phyloP scores from a whole-genome alignment of 805 yeast genomes.

The Starmera dryadoides region DNA sequence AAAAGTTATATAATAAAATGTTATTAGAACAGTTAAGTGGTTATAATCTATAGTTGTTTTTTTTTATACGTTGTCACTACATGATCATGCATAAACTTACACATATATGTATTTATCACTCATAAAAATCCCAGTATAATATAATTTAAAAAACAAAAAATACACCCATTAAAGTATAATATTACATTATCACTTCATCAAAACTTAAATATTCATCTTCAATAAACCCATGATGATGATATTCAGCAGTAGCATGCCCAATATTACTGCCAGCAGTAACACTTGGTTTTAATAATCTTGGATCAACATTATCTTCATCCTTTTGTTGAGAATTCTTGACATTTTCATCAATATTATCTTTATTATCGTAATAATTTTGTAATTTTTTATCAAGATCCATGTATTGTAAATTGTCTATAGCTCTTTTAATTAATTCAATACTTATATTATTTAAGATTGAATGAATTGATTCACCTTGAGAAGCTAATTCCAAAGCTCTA shows the following conservation, averaged over 20 bases:
- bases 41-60: no score
- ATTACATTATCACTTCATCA: no score
- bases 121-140: neutral
- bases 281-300: neutral
- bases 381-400: conserved; percentile 10
- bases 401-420: conserved; percentile 14
- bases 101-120: no score
- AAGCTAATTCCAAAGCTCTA: conserved; percentile 13
- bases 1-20: no score
- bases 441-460: conserved; percentile 13
- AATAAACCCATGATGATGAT: no score
- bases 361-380: neutral
- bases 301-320: neutral
- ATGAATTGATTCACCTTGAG: conserved; percentile 18
- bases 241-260: no score
- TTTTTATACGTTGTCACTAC: no score
- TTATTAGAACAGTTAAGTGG: no score
- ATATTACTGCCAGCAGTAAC: no score
- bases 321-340: neutral
- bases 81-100: no score
- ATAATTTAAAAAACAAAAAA: neutral
- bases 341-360: neutral
- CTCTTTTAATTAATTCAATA: conserved; percentile 15
- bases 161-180: no score
- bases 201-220: no score